Evolutionary conservation across 371 early-diverging fungal genomes (phyloP).

Genomic region (Mortierella sp.): DNA sequence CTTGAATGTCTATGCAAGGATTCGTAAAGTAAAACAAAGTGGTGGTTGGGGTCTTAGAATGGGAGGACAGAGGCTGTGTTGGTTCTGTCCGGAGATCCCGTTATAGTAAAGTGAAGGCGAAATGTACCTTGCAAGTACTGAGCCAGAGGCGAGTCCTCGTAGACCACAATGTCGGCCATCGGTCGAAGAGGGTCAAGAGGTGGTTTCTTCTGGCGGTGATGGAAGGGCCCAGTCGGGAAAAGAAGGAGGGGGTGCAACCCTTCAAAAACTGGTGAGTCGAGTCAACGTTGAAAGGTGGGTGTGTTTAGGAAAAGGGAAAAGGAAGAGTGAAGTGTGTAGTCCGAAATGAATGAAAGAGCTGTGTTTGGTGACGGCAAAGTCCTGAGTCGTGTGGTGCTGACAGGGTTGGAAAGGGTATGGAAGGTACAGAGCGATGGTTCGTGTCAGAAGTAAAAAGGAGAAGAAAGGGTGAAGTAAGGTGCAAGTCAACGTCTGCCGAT

Average conservation of each 20-base stretch:
- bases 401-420: neutral
- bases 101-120: neutral
- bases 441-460: neutral
- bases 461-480: neutral
- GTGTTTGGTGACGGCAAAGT: neutral
- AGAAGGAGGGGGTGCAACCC: constrained; percentile 1
- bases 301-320: neutral
- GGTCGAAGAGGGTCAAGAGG: neutral
- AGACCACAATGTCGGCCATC: constrained; percentile 77
- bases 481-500: neutral
- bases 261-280: constrained; percentile 5
- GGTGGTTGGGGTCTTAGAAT: neutral
- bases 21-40: neutral
- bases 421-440: neutral
- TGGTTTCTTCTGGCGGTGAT: neutral
- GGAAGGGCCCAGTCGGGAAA: constrained; percentile 7
- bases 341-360: neutral
- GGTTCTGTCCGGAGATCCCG: neutral
- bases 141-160: constrained; percentile 81
- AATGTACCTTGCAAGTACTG: constrained; percentile 72
- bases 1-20: constrained; percentile 48
- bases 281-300: neutral
- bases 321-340: neutral
- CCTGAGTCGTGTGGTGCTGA: neutral
- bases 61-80: neutral